A percentile compares a stretch with the other conserved stretches of the same genome.
phyloP scores from a whole-genome alignment of 768 basidiomycete species.

The Tylopilus vinaceipallidus region DNA sequence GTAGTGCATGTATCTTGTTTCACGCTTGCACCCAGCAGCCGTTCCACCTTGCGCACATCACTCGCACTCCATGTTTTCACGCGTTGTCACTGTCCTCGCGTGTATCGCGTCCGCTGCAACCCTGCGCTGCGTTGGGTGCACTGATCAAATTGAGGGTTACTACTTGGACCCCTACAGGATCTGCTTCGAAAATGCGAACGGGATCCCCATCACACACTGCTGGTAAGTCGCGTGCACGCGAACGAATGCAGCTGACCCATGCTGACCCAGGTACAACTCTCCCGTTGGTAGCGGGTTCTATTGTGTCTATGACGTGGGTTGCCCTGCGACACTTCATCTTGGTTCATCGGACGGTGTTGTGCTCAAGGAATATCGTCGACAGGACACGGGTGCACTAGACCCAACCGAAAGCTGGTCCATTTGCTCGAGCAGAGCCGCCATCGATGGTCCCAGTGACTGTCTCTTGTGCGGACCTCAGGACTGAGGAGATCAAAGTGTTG shows the following conservation, averaged over 20 bases:
- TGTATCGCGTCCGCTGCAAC: not conserved
- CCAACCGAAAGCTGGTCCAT: not conserved
- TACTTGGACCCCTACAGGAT: not conserved
- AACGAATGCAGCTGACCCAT: too few species aligned
- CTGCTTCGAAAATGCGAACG: not conserved
- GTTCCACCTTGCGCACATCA: not conserved
- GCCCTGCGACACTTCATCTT: not conserved
- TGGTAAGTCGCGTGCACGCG: not conserved
- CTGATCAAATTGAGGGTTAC: not conserved
- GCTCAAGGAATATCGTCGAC: not conserved
- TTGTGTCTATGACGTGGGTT: conserved; percentile 1
- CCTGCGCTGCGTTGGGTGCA: not conserved
- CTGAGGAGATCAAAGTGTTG: not conserved
- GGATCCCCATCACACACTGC: not conserved
- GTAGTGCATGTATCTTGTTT: not conserved
- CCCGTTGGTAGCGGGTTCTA: not conserved
- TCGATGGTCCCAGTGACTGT: not conserved
- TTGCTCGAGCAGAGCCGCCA: not conserved
- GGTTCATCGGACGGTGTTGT: not conserved
- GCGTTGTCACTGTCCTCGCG: not conserved
- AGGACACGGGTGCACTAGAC: not conserved
- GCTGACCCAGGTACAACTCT: conserved; percentile 1
- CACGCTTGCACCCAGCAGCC: not conserved
- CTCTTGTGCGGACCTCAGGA: not conserved
- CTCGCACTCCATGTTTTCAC: not conserved